Conservation (phyloP, 73 alveolate genomes). For the Tetrahymena elliotti region DNA sequence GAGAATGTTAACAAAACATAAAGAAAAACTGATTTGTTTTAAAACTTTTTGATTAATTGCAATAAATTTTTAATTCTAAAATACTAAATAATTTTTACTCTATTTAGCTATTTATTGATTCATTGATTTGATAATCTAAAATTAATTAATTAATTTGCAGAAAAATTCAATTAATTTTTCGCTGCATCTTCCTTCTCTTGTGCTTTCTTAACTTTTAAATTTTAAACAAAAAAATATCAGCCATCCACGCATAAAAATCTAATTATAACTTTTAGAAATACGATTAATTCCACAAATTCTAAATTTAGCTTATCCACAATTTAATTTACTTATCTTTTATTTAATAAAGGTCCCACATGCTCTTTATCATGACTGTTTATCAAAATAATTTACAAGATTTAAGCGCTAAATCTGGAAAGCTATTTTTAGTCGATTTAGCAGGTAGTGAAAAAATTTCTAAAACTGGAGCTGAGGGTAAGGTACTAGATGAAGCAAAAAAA, state of each 20-base stretch:
- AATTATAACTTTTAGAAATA: not conserved
- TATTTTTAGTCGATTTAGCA: conserved; percentile 88
- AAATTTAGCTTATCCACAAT: not conserved
- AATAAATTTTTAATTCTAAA: too few relatives aligned
- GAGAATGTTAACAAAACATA: too few relatives aligned
- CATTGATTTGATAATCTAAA: not conserved
- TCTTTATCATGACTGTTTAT: conserved; percentile 6
- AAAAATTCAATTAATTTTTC: not conserved
- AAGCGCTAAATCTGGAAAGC: conserved; percentile 52
- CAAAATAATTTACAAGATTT: conserved; percentile 24
- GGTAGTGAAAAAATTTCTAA: conserved; percentile 84
- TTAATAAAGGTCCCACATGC: not conserved
- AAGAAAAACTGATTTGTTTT: too few relatives aligned
- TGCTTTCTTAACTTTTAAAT: not conserved
- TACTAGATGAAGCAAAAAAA: conserved; percentile 78
- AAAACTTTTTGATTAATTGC: too few relatives aligned
- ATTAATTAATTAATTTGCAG: not conserved
- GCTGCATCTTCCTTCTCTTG: not conserved
- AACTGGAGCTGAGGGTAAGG: conserved; percentile 85
- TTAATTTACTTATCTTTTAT: not conserved
- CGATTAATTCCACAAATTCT: not conserved
- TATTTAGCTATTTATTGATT: too few relatives aligned
- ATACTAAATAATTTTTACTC: too few relatives aligned
- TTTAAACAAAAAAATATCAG: not conserved
- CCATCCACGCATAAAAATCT: not conserved